Evolutionary conservation across 768 basidiomycete genomes (phyloP).

Genomic region (Nevesoporus exiguus): DNA sequence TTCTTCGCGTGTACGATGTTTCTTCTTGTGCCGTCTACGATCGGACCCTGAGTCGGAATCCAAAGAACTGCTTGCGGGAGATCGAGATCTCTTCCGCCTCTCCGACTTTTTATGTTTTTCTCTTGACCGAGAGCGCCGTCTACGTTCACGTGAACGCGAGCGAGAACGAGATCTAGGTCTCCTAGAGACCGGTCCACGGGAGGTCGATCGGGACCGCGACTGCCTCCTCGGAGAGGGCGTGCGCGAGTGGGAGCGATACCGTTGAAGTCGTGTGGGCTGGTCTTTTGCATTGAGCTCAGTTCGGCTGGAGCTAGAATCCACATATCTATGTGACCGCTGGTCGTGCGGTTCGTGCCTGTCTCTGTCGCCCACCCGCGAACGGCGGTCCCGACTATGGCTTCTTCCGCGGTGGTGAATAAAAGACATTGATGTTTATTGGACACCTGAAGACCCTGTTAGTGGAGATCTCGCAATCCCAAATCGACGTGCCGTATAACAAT

Average conservation of each 20-base stretch:
- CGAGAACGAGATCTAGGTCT: slow-evolving; percentile 22
- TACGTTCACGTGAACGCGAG: slow-evolving; percentile 26
- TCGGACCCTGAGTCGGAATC: slow-evolving; percentile 33
- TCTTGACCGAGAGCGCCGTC: slow-evolving; percentile 36
- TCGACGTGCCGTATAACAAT: not conserved
- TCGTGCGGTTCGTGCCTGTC: slow-evolving; percentile 19
- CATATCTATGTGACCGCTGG: slow-evolving; percentile 16
- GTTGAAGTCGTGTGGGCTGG: slow-evolving; percentile 1
- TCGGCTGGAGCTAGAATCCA: slow-evolving; percentile 8
- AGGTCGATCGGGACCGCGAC: slow-evolving; percentile 28
- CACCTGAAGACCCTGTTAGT: not conserved
- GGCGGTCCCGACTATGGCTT: slow-evolving; percentile 20
- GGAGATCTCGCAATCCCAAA: not conserved
- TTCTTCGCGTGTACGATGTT: slow-evolving; percentile 43
- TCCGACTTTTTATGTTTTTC: slow-evolving; percentile 26
- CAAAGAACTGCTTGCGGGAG: slow-evolving; percentile 42
- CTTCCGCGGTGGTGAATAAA: slow-evolving; percentile 22
- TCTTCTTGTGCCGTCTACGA: slow-evolving; percentile 39
- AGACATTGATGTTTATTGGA: slow-evolving; percentile 15
- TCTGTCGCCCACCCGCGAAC: slow-evolving; percentile 10
- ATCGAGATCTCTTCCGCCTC: slow-evolving; percentile 33
- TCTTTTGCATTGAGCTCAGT: slow-evolving; percentile 8
- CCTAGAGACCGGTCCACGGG: slow-evolving; percentile 14
- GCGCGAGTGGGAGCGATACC: slow-evolving; percentile 22
- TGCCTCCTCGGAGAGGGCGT: slow-evolving; percentile 18